These are phyloP conservation scores for Selenicereus undatus DNA, from an alignment of 148 eudicot genomes.

Conservation along the genomic window DNA sequence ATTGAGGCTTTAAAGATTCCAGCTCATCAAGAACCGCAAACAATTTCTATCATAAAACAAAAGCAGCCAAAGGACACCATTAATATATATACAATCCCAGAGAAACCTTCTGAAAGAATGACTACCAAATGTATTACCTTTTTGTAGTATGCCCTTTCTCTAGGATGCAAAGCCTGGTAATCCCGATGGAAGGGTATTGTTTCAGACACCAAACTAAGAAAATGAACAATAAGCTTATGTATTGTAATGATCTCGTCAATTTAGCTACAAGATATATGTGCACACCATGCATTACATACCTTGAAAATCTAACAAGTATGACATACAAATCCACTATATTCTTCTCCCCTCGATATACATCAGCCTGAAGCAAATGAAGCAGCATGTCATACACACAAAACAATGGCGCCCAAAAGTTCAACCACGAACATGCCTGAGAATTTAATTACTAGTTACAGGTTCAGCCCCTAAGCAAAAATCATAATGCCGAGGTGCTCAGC, in stretches of 20 bases:
- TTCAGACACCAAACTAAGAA: conserved; percentile 83
- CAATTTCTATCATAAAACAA: conserved; percentile 50
- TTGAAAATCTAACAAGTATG: conserved; percentile 80
- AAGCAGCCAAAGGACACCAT: conserved; percentile 12
- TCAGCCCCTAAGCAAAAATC: neutral
- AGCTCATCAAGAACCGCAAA: conserved; percentile 67
- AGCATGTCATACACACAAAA: conserved; percentile 3
- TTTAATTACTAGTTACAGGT: neutral
- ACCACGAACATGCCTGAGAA: neutral
- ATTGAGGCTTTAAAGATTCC: conserved; percentile 77
- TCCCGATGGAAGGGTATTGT: conserved; percentile 92
- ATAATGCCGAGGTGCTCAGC: neutral
- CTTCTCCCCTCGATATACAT: conserved; percentile 58
- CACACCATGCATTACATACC: conserved; percentile 42
- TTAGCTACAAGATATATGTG: conserved; percentile 14
- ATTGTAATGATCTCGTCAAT: conserved; percentile 3
- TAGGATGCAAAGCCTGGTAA: conserved; percentile 55
- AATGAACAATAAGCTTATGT: conserved; percentile 24
- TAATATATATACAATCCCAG: neutral
- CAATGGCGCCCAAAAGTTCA: neutral
- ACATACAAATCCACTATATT: conserved; percentile 70
- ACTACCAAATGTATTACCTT: conserved; percentile 40
- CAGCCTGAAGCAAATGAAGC: conserved; percentile 44
- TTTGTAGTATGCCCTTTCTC: conserved; percentile 49
- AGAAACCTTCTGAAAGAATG: conserved; percentile 5